Conservation (phyloP, 306 rosid species). For the Medicago ruthenica region DNA sequence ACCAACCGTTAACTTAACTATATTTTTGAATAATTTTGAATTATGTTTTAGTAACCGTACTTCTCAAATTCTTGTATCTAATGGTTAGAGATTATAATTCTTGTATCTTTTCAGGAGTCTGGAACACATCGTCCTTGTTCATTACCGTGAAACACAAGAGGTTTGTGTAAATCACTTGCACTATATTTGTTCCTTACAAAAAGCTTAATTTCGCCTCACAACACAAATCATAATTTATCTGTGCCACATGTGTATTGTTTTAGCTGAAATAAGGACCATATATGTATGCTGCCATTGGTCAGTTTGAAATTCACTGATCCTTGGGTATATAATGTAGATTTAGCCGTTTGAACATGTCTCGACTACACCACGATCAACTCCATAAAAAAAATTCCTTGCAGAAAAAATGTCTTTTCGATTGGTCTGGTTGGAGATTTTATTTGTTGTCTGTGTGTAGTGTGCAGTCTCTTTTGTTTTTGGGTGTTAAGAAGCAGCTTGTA, state of each 20-base stretch:
- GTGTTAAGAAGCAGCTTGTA: constrained; percentile 6
- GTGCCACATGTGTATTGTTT: constrained; percentile 29
- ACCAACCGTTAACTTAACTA: constrained; percentile 29
- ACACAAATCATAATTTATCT: constrained; percentile 18
- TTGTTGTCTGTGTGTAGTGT: constrained; percentile 16
- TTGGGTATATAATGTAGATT: constrained; percentile 4
- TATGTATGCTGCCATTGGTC: neutral
- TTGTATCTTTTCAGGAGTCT: constrained; percentile 72
- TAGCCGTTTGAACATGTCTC: constrained; percentile 26
- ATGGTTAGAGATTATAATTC: constrained; percentile 30
- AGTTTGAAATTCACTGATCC: constrained; percentile 18
- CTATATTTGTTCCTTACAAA: constrained; percentile 26
- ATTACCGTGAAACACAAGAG: constrained; percentile 96
- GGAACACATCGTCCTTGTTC: constrained; percentile 97
- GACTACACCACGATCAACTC: constrained; percentile 7
- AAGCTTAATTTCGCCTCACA: constrained; percentile 37
- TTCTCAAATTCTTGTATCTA: constrained; percentile 29
- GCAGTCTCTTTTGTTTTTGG: neutral
- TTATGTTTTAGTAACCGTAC: constrained; percentile 31
- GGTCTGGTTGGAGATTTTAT: constrained; percentile 13
- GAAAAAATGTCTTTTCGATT: neutral
- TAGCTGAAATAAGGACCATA: constrained; percentile 20
- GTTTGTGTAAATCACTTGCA: constrained; percentile 48
- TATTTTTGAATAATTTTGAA: neutral
- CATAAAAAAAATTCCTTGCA: neutral